Evolutionary conservation across 2,329 filamentous ascomycete genomes (phyloP).

Genomic region (Sporothrix luriei): DNA sequence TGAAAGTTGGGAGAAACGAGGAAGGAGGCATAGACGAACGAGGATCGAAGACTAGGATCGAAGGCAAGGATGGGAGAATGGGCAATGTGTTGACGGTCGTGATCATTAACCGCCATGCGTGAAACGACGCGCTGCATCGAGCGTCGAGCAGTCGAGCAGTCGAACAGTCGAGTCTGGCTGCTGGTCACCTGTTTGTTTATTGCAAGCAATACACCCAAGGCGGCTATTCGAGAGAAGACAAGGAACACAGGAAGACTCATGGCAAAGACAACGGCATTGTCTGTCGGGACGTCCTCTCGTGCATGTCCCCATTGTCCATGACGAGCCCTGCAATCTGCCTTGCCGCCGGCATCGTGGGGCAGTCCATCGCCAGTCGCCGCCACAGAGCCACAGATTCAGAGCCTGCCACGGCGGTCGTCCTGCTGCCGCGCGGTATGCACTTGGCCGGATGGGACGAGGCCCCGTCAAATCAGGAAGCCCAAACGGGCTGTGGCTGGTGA

Average conservation of each 20-base stretch:
- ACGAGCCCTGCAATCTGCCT: slow-evolving; percentile 4
- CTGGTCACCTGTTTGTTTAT: neutral
- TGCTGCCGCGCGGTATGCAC: slow-evolving; percentile 15
- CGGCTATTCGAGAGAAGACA: neutral
- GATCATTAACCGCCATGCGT: neutral
- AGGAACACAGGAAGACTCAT: neutral
- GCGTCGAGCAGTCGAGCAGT: neutral
- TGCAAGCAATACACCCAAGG: neutral
- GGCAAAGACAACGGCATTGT: neutral
- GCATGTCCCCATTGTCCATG: neutral
- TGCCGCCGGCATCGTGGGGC: slow-evolving; percentile 3
- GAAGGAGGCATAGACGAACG: neutral
- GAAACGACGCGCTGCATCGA: neutral
- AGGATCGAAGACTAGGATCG: neutral
- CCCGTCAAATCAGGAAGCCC: neutral
- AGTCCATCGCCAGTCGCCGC: neutral
- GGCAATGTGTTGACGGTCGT: no score
- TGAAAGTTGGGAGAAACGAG: neutral
- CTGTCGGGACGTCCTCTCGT: neutral
- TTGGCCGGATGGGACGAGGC: neutral
- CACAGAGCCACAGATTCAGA: neutral
- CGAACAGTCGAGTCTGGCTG: neutral
- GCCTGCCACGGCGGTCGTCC: neutral
- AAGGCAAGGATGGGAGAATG: neutral
- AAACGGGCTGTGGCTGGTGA: neutral